Conservation (phyloP, 2,329 filamentous ascomycete species). For the Dactylellina cionopaga region DNA sequence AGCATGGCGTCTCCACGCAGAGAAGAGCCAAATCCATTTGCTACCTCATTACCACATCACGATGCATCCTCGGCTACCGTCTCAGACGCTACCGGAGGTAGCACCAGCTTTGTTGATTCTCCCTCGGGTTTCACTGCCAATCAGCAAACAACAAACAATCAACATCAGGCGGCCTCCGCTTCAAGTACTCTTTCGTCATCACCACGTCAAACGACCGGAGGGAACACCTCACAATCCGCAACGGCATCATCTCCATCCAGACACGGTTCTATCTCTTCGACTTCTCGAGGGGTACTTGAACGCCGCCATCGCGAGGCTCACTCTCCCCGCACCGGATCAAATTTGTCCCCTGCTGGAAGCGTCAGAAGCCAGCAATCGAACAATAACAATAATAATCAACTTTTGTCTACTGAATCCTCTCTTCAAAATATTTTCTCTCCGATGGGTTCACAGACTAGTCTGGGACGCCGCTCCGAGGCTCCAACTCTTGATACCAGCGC, state of each 20-base stretch:
- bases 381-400: slow-evolving; percentile 3
- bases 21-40: slow-evolving; percentile 43
- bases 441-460: slow-evolving; percentile 7
- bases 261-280: slow-evolving; percentile 47
- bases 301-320: slow-evolving; percentile 48
- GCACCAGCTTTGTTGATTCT: background rate
- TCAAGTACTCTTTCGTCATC: slow-evolving; percentile 25
- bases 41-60: slow-evolving; percentile 7
- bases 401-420: slow-evolving; percentile 16
- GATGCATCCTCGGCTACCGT: background rate
- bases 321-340: slow-evolving; percentile 28
- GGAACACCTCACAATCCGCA: slow-evolving; percentile 28
- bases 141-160: slow-evolving; percentile 46
- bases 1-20: slow-evolving; percentile 47
- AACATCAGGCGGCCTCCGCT: too few relatives aligned
- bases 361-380: slow-evolving; percentile 23
- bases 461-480: slow-evolving; percentile 7
- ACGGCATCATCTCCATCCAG: slow-evolving; percentile 44
- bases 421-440: background rate
- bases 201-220: slow-evolving; percentile 34
- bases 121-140: slow-evolving; percentile 4
- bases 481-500: slow-evolving; percentile 45
- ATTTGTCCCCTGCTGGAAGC: slow-evolving; percentile 41
- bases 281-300: slow-evolving; percentile 51
- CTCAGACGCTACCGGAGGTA: background rate